Evolutionary conservation across 768 basidiomycete genomes (phyloP), one percentile per base, ranked within the genome.

Genomic region (Naganishia onofrii): DNA sequence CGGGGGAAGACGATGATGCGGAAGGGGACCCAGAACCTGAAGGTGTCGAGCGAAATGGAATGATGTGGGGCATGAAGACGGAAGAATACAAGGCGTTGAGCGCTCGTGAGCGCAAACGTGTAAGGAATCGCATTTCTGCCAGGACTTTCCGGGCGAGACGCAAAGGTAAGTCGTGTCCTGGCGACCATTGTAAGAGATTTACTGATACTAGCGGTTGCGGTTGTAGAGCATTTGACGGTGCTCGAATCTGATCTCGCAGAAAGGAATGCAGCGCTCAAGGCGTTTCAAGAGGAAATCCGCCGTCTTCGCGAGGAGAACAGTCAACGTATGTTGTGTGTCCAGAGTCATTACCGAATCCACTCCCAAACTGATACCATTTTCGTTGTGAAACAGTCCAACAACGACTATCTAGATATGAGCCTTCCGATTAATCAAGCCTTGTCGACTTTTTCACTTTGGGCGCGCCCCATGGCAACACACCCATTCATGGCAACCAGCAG

Each of bases 11-110:
- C 21, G 70, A 75, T 10, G 67, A 75, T 53, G 72, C 72, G 31
- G 70, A 71, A 13, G 77, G 78, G 23, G 74, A 74, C 17, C 77
- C 76, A 34, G 75, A 76, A 9, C 71, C 73, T 6, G 77, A 77
- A 68, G 79, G 78, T 36, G 76, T 78, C 10, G 79, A 80, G 57
- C 51, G 76, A 32, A 77, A 80, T 67, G 79, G 79, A 15, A 79
- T 78, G 75, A 80, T 80, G 46, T 80, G 79, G 79, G 79, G 79
- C 2, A 79, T 80, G 78, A 75, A 75, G 67, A 77, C 79, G 15
- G 77, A 78, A 21, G 76, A 74, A 8, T 80, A 80, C 58, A 66
- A 76, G 23, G 74, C 76, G 23, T 56, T 79, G 32, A 72, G 69
- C 15, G 79, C 79, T 15, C 69, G 77, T 57, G 79, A 80, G 68